Evolutionary conservation across 1,284 basidiomycete genomes (phyloP).

Genomic region (Leccinum pachyderme): DNA sequence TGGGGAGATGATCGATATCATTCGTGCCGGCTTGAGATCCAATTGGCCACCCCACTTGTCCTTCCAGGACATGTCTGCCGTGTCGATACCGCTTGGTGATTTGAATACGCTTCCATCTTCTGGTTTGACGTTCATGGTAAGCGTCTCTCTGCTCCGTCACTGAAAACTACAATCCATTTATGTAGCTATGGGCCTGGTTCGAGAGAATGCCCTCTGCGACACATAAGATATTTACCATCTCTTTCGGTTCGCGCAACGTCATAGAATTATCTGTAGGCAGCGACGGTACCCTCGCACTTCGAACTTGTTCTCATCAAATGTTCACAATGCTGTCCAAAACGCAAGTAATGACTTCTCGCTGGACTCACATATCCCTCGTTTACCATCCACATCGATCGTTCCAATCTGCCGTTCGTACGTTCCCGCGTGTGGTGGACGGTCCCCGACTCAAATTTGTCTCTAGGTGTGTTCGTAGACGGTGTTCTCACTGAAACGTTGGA

Average conservation of each 20-base stretch:
- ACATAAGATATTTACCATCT: conserved; percentile 48
- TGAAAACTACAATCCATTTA: not conserved
- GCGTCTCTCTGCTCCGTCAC: conserved; percentile 1
- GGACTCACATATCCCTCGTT: conserved; percentile 68
- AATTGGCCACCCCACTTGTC: conserved; percentile 75
- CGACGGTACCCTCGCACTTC: conserved; percentile 56
- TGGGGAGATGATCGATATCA: conserved; percentile 62
- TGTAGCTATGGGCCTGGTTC: conserved; percentile 68
- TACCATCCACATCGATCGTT: conserved; percentile 57
- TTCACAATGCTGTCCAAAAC: conserved; percentile 44
- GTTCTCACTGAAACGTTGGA: conserved; percentile 58
- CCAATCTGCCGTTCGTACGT: conserved; percentile 62
- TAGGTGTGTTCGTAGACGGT: conserved; percentile 74
- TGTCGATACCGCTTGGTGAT: conserved; percentile 45
- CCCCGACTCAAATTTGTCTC: conserved; percentile 2
- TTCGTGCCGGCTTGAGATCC: conserved; percentile 65
- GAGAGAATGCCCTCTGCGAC: conserved; percentile 50
- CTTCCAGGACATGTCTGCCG: conserved; percentile 51
- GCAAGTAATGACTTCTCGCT: conserved; percentile 50
- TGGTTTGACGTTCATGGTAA: conserved; percentile 72
- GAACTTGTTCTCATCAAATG: conserved; percentile 42
- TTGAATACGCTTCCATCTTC: conserved; percentile 50
- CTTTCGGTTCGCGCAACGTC: conserved; percentile 35
- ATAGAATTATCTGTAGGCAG: conserved; percentile 49
- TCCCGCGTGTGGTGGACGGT: not conserved